Percentiles rank a stretch among this genome's conserved stretches.
Evolutionary conservation across 371 early-diverging fungal genomes (phyloP).

Genomic region (Rhizomucor pusillus): DNA sequence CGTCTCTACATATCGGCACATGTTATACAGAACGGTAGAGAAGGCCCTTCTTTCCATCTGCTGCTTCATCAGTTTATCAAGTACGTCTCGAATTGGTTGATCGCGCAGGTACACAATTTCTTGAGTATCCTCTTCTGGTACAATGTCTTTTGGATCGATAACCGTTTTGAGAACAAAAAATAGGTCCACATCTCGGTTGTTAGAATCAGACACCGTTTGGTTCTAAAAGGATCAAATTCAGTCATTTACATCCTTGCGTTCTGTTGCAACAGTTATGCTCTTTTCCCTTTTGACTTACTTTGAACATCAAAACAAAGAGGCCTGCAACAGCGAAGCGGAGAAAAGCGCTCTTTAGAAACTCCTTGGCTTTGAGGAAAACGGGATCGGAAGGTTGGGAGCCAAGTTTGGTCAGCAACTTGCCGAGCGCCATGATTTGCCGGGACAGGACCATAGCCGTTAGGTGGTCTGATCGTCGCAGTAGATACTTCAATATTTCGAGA

Average conservation of each 20-base stretch:
- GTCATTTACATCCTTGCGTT: too few relatives aligned
- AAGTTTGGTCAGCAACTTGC: constrained; percentile 54
- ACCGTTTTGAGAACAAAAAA: constrained; percentile 58
- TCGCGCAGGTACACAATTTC: constrained; percentile 54
- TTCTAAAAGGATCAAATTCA: constrained; percentile 25
- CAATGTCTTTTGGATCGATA: constrained; percentile 53
- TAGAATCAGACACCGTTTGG: constrained; percentile 39
- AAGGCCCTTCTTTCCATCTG: constrained; percentile 56
- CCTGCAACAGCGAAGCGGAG: constrained; percentile 61
- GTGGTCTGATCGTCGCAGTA: constrained; percentile 56
- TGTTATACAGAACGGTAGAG: constrained; percentile 55
- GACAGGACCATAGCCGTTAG: constrained; percentile 61
- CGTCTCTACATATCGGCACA: constrained; percentile 51
- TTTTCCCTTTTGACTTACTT: constrained; percentile 23
- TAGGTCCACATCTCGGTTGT: constrained; percentile 49
- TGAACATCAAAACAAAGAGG: constrained; percentile 61
- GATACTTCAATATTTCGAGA: constrained; percentile 53
- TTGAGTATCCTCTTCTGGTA: constrained; percentile 48
- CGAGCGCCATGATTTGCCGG: constrained; percentile 58
- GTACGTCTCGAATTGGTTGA: constrained; percentile 60
- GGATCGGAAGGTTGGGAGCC: constrained; percentile 47
- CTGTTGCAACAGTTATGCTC: too few relatives aligned
- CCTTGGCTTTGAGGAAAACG: constrained; percentile 51
- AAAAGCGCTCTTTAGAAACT: constrained; percentile 57
- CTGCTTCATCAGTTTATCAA: constrained; percentile 58